Base-by-base conservation (phyloP, 441 rosid species). In the Populus tomentosa region DNA sequence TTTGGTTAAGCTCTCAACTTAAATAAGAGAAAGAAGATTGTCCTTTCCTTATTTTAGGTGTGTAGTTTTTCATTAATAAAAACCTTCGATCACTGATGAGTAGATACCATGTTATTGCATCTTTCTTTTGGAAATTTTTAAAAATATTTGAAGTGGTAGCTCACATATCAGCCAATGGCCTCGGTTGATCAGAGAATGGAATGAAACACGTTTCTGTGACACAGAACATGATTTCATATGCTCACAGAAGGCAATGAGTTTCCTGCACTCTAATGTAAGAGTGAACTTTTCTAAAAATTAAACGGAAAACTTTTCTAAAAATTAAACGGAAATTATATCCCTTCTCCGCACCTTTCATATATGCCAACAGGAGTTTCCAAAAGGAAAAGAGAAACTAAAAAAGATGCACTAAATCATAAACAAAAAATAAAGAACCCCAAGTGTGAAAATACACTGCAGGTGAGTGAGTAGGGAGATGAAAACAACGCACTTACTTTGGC, bases 401-500 rank as follows among this genome's bases (percentile, higher is more conserved):
- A 18, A 35, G 70, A 65, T 63, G 30, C 21, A 20, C 35, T 14
- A 38, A 16, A 28, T 30, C 70, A 16, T 28, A 7, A 9, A 33
- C 35, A 67, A 33, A 20, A 18, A 30, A 67, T 7, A 32, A 6
- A 13, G 5, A 33, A 20, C 20, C 1, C 1, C 21, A 33, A 9
- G 38, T 20, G 30, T 64, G 30, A 28, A 23, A 65, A 46, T 36
- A 33, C 3, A 33, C n/a, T 10, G 40, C 33, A 33, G 13, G 67
- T 9, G 24, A 65, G 9, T 35, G 67, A 26, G 23, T 32, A 4
- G 32, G 21, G 46, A 65, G 26, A 74, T 20, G 69, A 61, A 42
- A 46, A 71, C 53, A 71, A 81, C n/a, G 32, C 28, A 76, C 76
- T 74, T 69, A 67, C 79, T 38, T 59, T 38, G 72, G 63, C 3